Base-by-base conservation (phyloP, 768 basidiomycete genomes). In the Plicaturopsis crispa region DNA sequence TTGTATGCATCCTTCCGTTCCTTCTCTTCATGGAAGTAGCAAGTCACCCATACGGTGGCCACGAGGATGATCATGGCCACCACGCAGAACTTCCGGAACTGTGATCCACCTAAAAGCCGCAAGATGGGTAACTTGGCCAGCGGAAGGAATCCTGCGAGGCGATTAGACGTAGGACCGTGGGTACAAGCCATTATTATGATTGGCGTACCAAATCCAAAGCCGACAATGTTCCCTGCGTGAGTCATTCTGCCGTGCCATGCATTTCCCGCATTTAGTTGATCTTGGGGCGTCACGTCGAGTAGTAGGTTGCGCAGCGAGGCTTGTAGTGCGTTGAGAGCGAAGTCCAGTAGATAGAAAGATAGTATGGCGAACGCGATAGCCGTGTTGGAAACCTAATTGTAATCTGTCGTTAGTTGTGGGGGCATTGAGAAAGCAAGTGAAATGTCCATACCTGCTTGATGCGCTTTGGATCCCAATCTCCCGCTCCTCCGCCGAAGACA, bases 201-300 rank as follows among this genome's bases (percentile, higher is more conserved):
- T 24, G 31, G n/a, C 20, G 41, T 52, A 85, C 89, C 92, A 54
- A 94, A 84, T 2, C 87, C 87, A 62, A 81, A 97, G 6, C 96
- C 96, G 46, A 97, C 57, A 35, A 98, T 94, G 54, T 96, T 98
- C 16, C 92, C 96, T n/a, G 91, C 80, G 54, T 98, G 91, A 31
- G 80, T 84, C 86, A 97, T 96, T 44, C 90, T 72, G 33, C 93
- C 86, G 42, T 97, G 92, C 92, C 94, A 99, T 23, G 96, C 96
- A 62, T 98, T 99, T 4, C 84, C 91, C n/a, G 80, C 73, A 40
- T 83, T 91, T 10, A 97, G 75, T 57, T 97, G 94, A 44, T 81
- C 75, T 11, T 87, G 75, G 5, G 96, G 93, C 0, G 89, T 78
- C 36, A 94, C 65, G 55, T 99, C 96, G 42, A 99, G 71, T 10